Evolutionary conservation across 2,329 filamentous ascomycete genomes (phyloP).

Genomic region (Fonsecaea monophora): DNA sequence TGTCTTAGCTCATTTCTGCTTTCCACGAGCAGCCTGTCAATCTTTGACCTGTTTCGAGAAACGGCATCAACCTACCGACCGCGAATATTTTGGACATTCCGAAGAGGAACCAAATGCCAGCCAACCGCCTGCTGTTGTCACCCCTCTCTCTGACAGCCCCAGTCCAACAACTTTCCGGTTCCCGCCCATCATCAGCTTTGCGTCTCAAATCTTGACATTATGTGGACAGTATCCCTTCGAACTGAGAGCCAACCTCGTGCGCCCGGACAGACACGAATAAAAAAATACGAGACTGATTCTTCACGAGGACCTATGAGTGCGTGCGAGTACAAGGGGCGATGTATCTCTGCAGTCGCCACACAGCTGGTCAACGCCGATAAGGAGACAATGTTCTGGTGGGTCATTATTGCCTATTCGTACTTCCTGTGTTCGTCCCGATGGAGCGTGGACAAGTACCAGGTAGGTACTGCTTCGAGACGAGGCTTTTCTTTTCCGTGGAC

Average conservation of each 20-base stretch:
- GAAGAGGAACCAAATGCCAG: conserved; percentile 22
- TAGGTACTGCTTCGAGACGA: neutral
- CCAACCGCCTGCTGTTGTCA: conserved; percentile 18
- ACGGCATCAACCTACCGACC: conserved; percentile 24
- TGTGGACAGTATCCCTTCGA: conserved; percentile 1
- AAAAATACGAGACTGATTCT: too few species aligned
- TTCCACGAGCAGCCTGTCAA: conserved; percentile 19
- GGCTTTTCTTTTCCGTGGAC: conserved; percentile 19
- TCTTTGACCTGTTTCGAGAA: conserved; percentile 26
- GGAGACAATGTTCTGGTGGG: neutral
- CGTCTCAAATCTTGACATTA: neutral
- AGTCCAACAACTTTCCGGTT: neutral
- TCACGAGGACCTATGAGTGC: neutral
- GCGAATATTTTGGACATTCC: neutral
- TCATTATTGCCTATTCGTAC: too few species aligned
- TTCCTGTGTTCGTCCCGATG: too few species aligned
- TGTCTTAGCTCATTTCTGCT: conserved; percentile 19
- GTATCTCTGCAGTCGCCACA: neutral
- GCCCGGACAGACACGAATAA: neutral
- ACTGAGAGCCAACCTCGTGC: neutral
- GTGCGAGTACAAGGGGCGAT: neutral
- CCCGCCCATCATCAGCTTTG: neutral
- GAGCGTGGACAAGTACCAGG: too few species aligned
- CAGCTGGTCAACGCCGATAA: neutral
- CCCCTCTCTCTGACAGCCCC: neutral